phyloP scores from a whole-genome alignment of 352 stramenopile genomes.

The Pythium brachiatum region DNA sequence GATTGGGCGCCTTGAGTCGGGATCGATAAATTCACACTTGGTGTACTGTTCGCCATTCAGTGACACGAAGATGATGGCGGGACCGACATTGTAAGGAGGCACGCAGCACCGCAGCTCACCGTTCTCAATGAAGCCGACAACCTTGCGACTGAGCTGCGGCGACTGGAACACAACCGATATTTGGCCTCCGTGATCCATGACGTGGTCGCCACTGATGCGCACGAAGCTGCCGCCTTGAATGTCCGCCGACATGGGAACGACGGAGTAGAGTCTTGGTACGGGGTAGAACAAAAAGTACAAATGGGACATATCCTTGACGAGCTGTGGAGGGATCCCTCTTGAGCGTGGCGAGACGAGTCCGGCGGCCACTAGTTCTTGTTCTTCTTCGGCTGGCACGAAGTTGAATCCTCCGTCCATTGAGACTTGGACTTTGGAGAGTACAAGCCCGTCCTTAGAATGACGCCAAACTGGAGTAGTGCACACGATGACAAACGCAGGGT shows the following conservation, averaged over 20 bases:
- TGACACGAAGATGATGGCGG: conserved; percentile 56
- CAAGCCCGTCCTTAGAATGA: conserved; percentile 23
- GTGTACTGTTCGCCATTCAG: conserved; percentile 80
- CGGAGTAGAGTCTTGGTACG: conserved; percentile 40
- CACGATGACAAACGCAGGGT: conserved; percentile 40
- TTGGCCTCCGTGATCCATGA: conserved; percentile 66
- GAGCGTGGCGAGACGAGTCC: conserved; percentile 7
- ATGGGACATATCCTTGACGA: conserved; percentile 60
- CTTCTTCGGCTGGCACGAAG: conserved; percentile 39
- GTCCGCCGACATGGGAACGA: conserved; percentile 62
- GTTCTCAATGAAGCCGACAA: conserved; percentile 64
- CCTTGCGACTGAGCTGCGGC: conserved; percentile 46
- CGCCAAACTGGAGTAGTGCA: conserved; percentile 50
- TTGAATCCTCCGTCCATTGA: conserved; percentile 62
- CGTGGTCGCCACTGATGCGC: conserved; percentile 49
- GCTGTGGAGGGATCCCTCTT: conserved; percentile 16
- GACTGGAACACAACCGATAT: conserved; percentile 64
- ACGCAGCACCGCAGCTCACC: conserved; percentile 63
- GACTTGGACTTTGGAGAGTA: conserved; percentile 70
- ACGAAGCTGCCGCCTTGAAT: conserved; percentile 66
- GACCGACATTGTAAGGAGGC: conserved; percentile 58
- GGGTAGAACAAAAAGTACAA: conserved; percentile 80
- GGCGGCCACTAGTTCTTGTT: conserved; percentile 13
- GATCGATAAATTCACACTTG: conserved; percentile 57
- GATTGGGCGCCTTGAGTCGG: conserved; percentile 34